Conservation (phyloP, 139 green algal species). For the Eudorina sp. region DNA sequence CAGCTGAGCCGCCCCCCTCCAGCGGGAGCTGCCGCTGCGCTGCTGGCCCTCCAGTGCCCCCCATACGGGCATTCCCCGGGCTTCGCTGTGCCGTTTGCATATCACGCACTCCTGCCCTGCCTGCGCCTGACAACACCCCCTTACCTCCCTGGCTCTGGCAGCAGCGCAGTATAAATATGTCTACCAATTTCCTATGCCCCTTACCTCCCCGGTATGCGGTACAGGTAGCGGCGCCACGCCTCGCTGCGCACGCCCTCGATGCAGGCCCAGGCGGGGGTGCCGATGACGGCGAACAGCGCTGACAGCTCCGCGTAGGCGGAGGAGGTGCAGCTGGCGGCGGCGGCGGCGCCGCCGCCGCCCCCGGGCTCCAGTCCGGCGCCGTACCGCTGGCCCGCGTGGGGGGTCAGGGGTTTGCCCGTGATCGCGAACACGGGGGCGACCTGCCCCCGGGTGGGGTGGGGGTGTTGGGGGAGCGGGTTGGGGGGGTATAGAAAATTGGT, state of each 20-base stretch:
- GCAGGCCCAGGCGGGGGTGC: slow-evolving; percentile 86
- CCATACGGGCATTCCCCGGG: no score
- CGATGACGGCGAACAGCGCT: slow-evolving; percentile 91
- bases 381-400: slow-evolving; percentile 36
- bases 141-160: no score
- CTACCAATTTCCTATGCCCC: background rate
- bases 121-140: no score
- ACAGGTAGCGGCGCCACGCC: slow-evolving; percentile 87
- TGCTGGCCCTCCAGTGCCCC: no score
- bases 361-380: slow-evolving; percentile 7
- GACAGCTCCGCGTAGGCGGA: slow-evolving; percentile 80
- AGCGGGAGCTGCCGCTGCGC: no score
- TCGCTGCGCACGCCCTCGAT: slow-evolving; percentile 76
- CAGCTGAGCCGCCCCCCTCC: no score
- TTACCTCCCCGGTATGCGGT: slow-evolving; percentile 54
- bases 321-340: no score
- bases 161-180: background rate
- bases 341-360: no score
- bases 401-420: slow-evolving; percentile 75
- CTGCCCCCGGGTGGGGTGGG: no score
- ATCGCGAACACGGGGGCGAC: slow-evolving; percentile 88
- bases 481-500: no score
- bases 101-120: no score
- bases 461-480: background rate
- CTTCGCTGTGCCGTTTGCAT: no score